A percentile compares a stretch with the other conserved stretches of the same genome.
Evolutionary conservation across 2,329 filamentous ascomycete species (phyloP).

Genomic region (Diplodia intermedia): DNA sequence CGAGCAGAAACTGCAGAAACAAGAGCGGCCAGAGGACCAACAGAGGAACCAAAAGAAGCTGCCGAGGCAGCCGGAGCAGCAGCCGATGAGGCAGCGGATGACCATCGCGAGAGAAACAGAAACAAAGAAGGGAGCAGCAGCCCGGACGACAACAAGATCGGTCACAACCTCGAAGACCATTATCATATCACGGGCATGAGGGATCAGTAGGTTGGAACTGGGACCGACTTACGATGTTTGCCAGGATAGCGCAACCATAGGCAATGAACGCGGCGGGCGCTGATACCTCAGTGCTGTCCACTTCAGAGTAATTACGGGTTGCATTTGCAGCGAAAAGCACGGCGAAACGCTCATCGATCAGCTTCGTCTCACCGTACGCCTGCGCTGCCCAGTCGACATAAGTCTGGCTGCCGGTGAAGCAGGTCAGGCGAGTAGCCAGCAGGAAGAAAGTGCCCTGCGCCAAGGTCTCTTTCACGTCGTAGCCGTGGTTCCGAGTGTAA

Average conservation of each 20-base stretch:
- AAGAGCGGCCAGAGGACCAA: too few species aligned
- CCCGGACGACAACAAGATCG: too few species aligned
- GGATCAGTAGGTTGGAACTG: neutral
- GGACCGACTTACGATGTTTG: constrained; percentile 54
- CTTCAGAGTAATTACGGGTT: constrained; percentile 56
- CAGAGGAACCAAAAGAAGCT: too few species aligned
- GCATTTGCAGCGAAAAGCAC: constrained; percentile 54
- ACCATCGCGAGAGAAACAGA: too few species aligned
- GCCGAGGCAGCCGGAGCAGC: too few species aligned
- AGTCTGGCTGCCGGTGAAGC: constrained; percentile 69
- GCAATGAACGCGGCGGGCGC: constrained; percentile 65
- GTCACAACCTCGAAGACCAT: too few species aligned
- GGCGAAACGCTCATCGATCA: constrained; percentile 59
- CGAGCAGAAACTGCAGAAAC: too few species aligned
- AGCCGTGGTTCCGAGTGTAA: constrained; percentile 74
- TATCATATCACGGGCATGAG: too few species aligned
- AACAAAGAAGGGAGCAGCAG: too few species aligned
- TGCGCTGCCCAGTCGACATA: constrained; percentile 68
- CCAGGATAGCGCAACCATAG: constrained; percentile 63
- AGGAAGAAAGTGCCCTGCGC: constrained; percentile 86
- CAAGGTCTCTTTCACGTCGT: constrained; percentile 83
- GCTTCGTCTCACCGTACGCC: constrained; percentile 64
- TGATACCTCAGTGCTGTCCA: constrained; percentile 61
- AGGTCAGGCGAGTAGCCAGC: constrained; percentile 75
- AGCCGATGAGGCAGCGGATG: too few species aligned